These are phyloP conservation scores for Multifurca ochricompacta DNA, from an alignment of 768 basidiomycete genomes.

Conservation along the genomic window DNA sequence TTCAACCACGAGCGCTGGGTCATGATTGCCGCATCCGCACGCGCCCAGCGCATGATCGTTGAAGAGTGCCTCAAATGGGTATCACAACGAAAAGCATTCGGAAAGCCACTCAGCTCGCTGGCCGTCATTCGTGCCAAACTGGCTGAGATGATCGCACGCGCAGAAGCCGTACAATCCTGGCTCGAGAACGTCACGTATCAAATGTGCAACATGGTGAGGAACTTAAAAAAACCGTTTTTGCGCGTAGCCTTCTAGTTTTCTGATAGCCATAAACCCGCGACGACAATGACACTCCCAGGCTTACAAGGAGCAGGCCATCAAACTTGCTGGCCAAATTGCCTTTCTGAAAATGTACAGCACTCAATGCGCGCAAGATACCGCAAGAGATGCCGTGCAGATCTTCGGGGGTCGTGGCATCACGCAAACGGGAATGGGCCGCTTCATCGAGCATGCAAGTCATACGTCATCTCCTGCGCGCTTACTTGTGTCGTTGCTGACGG, in stretches of 20 bases:
- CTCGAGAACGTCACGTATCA: conserved; percentile 82
- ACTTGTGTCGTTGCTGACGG: background rate
- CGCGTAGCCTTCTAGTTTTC: conserved; percentile 1
- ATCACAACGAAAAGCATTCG: conserved; percentile 86
- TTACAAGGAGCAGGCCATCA: conserved; percentile 64
- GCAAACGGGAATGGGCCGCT: conserved; percentile 74
- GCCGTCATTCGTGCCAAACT: conserved; percentile 87
- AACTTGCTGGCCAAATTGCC: conserved; percentile 75
- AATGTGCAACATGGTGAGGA: conserved; percentile 76
- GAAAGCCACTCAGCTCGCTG: conserved; percentile 74
- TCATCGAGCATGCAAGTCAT: conserved; percentile 58
- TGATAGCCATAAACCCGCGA: background rate
- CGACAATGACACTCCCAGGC: conserved; percentile 32
- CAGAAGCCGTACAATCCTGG: conserved; percentile 77
- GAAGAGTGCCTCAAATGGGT: conserved; percentile 80
- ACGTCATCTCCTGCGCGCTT: background rate
- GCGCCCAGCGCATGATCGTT: conserved; percentile 55
- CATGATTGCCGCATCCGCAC: conserved; percentile 68
- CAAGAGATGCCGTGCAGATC: conserved; percentile 75
- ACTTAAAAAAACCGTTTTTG: no score
- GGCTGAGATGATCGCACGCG: conserved; percentile 79
- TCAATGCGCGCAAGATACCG: conserved; percentile 66
- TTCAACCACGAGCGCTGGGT: conserved; percentile 96
- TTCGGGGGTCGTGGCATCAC: conserved; percentile 85
- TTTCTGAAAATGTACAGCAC: conserved; percentile 77